Conservation (phyloP, 345 rosid species). For the Salix suchowensis region DNA sequence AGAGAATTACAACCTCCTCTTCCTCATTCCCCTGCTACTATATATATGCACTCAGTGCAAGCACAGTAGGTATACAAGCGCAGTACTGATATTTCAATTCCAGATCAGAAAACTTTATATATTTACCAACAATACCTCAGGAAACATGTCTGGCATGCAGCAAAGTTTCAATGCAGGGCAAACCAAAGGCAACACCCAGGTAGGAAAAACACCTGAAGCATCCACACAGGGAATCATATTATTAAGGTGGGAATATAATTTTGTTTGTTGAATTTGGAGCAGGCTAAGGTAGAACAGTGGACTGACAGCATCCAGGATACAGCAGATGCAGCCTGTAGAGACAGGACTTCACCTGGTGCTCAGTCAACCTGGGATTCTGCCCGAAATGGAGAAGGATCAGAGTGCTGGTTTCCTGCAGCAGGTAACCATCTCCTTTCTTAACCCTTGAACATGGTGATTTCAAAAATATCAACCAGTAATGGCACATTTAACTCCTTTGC, state of each 20-base stretch:
- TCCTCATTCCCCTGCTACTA: neutral
- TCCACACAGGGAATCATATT: no score
- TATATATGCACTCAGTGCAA: neutral
- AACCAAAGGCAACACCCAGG: slow-evolving; percentile 10
- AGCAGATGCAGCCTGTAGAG: slow-evolving; percentile 12
- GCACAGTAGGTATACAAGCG: neutral
- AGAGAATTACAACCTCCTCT: neutral
- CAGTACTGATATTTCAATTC: neutral
- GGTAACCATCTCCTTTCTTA: neutral
- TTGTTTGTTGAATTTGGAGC: neutral
- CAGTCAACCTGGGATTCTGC: neutral
- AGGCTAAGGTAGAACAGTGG: slow-evolving; percentile 8
- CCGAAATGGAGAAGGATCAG: slow-evolving; percentile 13
- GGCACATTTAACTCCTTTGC: no score
- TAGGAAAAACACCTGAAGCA: no score
- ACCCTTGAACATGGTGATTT: neutral
- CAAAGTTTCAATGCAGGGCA: slow-evolving; percentile 13
- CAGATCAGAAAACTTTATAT: neutral
- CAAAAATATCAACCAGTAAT: no score
- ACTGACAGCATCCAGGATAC: neutral
- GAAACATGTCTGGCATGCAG: slow-evolving; percentile 11
- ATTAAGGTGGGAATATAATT: neutral
- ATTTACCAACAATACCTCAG: no score
- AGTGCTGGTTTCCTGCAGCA: slow-evolving; percentile 10
- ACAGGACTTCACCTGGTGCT: neutral